Evolutionary conservation across 2,329 filamentous ascomycete genomes (phyloP).

Genomic region (Aureobasidium sp.): DNA sequence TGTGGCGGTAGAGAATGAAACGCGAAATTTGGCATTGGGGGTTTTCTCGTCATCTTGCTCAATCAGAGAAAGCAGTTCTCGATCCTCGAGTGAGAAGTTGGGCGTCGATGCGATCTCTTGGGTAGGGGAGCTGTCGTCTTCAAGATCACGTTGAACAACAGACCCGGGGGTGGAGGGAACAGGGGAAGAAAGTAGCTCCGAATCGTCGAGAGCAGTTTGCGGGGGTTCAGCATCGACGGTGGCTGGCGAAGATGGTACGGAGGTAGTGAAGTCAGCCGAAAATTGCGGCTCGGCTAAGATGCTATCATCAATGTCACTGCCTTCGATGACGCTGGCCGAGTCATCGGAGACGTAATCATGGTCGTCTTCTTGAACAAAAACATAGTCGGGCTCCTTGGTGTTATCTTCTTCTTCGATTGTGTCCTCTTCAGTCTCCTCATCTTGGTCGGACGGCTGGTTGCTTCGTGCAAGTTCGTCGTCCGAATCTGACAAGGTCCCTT

Average conservation of each 20-base stretch:
- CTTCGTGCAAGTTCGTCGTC: slow-evolving; percentile 11
- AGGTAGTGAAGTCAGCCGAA: slow-evolving; percentile 6
- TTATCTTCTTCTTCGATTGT: neutral
- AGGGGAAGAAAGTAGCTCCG: slow-evolving; percentile 14
- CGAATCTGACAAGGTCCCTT: neutral
- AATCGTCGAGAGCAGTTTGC: neutral
- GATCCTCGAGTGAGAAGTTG: slow-evolving; percentile 1
- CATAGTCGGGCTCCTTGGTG: slow-evolving; percentile 13
- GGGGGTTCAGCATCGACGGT: neutral
- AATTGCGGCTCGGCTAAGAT: slow-evolving; percentile 13
- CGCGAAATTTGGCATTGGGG: neutral
- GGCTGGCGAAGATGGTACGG: slow-evolving; percentile 3
- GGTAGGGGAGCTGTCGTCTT: neutral
- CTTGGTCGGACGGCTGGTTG: neutral
- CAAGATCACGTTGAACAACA: slow-evolving; percentile 1
- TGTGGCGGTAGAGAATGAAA: slow-evolving; percentile 1
- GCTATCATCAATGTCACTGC: slow-evolving; percentile 11
- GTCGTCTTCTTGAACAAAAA: slow-evolving; percentile 1
- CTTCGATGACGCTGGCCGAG: neutral
- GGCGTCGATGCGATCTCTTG: neutral
- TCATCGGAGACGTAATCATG: slow-evolving; percentile 17
- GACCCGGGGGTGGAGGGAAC: slow-evolving; percentile 7
- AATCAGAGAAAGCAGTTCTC: slow-evolving; percentile 3
- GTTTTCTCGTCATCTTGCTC: neutral
- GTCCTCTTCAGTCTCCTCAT: slow-evolving; percentile 19